These are phyloP conservation scores for Friedmanniomyces endolithicus DNA, from an alignment of 495 filamentous ascomycete species.

Conservation along the genomic window DNA sequence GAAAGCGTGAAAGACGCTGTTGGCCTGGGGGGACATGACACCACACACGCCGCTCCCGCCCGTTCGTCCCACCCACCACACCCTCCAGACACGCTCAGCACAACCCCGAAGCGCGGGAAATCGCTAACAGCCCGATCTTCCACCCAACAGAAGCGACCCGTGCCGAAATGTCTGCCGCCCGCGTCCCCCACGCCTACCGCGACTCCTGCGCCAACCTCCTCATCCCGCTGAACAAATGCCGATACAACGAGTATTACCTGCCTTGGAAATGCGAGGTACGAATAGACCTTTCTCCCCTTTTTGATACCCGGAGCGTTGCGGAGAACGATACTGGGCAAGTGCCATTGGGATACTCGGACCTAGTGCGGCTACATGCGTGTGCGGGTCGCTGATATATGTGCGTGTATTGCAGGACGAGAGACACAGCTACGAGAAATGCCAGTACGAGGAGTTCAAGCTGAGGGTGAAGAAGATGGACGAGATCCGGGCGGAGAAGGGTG, in stretches of 20 bases:
- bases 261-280: conserved; percentile 97
- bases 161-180: conserved; percentile 84
- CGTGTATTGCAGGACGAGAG: conserved; percentile 60
- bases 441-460: conserved; percentile 97
- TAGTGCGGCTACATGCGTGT: too few species aligned
- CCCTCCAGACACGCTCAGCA: not conserved
- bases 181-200: conserved; percentile 77
- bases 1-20: conserved; percentile 33
- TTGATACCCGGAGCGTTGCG: not conserved
- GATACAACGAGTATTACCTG: conserved; percentile 79
- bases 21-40: conserved; percentile 21
- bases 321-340: too few species aligned
- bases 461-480: conserved; percentile 98
- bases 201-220: conserved; percentile 89
- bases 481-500: conserved; percentile 72
- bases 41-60: not conserved
- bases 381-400: not conserved
- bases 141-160: conserved; percentile 55
- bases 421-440: conserved; percentile 97
- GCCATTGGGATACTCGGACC: too few species aligned
- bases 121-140: too few species aligned
- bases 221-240: conserved; percentile 91
- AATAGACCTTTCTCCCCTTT: not conserved
- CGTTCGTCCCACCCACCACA: conserved; percentile 1
- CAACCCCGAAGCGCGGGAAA: not conserved